Base-by-base conservation (phyloP, 768 basidiomycete species). In the Russula brevipes region DNA sequence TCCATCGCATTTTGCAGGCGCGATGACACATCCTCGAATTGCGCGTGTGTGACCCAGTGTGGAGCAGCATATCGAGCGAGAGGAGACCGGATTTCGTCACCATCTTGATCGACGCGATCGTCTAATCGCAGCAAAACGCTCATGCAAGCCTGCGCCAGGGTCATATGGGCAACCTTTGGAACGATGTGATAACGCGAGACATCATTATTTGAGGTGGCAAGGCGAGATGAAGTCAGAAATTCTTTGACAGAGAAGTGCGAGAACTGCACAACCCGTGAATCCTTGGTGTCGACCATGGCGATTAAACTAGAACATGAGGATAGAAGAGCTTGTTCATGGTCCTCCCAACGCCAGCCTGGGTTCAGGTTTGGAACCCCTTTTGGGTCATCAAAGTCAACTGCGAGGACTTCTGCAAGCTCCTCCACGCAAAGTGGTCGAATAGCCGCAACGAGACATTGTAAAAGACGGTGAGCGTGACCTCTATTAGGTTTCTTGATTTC, bases 351-450 rank as follows among this genome's bases (percentile, higher is more conserved):
- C 60, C 45, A 47, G 3, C 42, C 19, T 7, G 42, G 8, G 5
- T 54, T 42, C 33, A 60, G 12, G 10, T 44, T 60, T n/a, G 59
- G 52, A 3, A 54, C 54, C 5, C 54, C 54, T 42, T 35, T 44
- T 4, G 14, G 19, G 9, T 30, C 41, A 12, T 39, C 19, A 17
- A 54, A 45, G 44, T 60, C 59, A 30, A 50, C 19, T 5, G 53
- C 59, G 6, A 60, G 59, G 19, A 60, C 36, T n/a, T 60, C 59
- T 14, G 59, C 42, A 4, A 54, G 51, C 19, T 60, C 59, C 19
- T 52, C 39, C 2, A 59, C 42, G 6, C 12, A 10, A 36, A 59
- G 59, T 16, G 59, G 59, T 1, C 59, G 51, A 44, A 54, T 30
- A 14, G 59, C 42, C 3, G 45, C 50, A 10, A 38, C 35, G 42